A percentile compares a stretch with the other conserved stretches of the same genome.
phyloP scores from a whole-genome alignment of 2,329 filamentous ascomycete genomes.

The Ceratocystis diversiconidia region DNA sequence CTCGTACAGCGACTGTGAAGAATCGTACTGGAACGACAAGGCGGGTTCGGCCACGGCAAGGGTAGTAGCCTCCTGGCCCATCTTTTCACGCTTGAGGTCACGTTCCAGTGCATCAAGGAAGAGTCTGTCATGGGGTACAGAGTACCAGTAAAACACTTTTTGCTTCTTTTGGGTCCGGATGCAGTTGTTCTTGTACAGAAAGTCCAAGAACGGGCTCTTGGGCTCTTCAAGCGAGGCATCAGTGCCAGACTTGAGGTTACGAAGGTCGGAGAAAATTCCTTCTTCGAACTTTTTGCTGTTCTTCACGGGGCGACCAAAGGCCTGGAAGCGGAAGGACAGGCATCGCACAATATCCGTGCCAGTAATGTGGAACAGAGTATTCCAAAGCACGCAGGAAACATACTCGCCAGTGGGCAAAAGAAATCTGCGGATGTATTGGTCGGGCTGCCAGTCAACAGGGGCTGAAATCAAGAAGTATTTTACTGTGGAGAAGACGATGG shows the following conservation, averaged over 20 bases:
- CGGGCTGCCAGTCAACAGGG: constrained; percentile 90
- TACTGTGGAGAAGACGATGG: constrained; percentile 39
- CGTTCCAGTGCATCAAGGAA: constrained; percentile 96
- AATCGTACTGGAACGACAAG: constrained; percentile 97
- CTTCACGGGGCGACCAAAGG: constrained; percentile 94
- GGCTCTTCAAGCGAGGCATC: constrained; percentile 97
- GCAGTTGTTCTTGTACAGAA: constrained; percentile 99
- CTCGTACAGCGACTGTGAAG: constrained; percentile 96
- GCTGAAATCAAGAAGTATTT: constrained; percentile 99
- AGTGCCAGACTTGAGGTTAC: constrained; percentile 95
- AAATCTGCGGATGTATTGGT: constrained; percentile 93
- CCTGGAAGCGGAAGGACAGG: constrained; percentile 94
- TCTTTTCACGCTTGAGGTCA: constrained; percentile 97
- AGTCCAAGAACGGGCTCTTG: constrained; percentile 96
- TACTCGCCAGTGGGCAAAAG: constrained; percentile 95
- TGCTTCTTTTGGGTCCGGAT: constrained; percentile 99
- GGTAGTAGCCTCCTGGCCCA: constrained; percentile 95
- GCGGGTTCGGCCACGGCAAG: constrained; percentile 94
- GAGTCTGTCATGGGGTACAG: constrained; percentile 89
- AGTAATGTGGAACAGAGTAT: constrained; percentile 98
- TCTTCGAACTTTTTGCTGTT: constrained; percentile 99
- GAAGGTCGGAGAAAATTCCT: constrained; percentile 95
- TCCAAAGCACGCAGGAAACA: constrained; percentile 96
- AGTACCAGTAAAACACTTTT: constrained; percentile 99
- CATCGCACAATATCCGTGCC: constrained; percentile 98